Evolutionary conservation across 345 rosid genomes (phyloP).

Genomic region (Ailanthus altissimus): DNA sequence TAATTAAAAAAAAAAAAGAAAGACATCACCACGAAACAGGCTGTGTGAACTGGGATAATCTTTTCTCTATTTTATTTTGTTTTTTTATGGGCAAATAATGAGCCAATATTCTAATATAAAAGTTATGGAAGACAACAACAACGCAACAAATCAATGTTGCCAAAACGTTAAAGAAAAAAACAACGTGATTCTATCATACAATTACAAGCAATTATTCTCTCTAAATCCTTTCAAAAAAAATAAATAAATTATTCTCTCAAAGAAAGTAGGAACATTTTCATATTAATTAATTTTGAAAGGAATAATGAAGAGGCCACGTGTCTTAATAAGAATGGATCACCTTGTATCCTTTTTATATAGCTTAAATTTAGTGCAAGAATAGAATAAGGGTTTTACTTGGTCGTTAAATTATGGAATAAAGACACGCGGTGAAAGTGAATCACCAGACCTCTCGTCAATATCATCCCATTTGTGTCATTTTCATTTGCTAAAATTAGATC

Average conservation of each 20-base stretch:
- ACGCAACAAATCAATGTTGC: too few species aligned
- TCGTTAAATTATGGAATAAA: not conserved
- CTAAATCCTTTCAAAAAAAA: too few species aligned
- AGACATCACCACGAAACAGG: not conserved
- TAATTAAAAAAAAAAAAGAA: too few species aligned
- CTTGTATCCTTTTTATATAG: not conserved
- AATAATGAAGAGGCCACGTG: not conserved
- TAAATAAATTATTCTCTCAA: not conserved
- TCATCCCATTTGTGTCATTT: not conserved
- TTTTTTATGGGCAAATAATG: not conserved
- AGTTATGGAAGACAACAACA: not conserved
- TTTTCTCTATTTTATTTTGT: not conserved
- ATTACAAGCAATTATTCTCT: not conserved
- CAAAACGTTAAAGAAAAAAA: not conserved
- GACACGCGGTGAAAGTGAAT: not conserved
- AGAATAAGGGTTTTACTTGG: not conserved
- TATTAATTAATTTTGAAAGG: not conserved
- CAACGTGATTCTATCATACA: not conserved
- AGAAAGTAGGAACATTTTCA: not conserved
- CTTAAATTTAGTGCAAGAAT: not conserved
- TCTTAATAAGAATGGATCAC: not conserved
- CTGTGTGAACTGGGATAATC: not conserved
- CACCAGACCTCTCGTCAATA: not conserved
- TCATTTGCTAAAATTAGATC: not conserved
- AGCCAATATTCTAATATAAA: not conserved